Evolutionary conservation across 345 rosid species (phyloP).

Genomic region (Xanthoceras sorbifolium): DNA sequence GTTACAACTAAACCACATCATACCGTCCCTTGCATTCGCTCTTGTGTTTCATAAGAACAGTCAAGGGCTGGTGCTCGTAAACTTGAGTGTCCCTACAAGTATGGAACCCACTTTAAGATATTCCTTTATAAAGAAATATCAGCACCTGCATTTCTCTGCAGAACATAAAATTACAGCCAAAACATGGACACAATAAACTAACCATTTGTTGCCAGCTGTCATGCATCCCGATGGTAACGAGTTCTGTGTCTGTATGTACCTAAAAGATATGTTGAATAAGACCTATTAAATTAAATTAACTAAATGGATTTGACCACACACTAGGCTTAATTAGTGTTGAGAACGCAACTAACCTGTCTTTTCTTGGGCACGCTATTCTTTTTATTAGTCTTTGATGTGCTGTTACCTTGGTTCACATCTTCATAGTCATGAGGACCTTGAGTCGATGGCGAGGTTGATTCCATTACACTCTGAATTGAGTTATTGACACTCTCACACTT

Average conservation of each 20-base stretch:
- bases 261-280: conserved; percentile 25
- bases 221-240: conserved; percentile 37
- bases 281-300: conserved; percentile 7
- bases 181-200: conserved; percentile 21
- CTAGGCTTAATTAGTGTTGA: conserved; percentile 10
- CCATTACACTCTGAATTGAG: conserved; percentile 30
- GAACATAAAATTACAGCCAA: not conserved
- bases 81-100: conserved; percentile 35
- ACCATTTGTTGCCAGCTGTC: conserved; percentile 53
- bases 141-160: not conserved
- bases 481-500: conserved; percentile 47
- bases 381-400: conserved; percentile 28
- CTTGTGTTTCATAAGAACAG: conserved; percentile 38
- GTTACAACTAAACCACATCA: conserved; percentile 15
- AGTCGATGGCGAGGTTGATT: conserved; percentile 32
- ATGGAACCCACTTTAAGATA: conserved; percentile 20
- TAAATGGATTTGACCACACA: conserved; percentile 2
- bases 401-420: conserved; percentile 36
- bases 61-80: conserved; percentile 30
- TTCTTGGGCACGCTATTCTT: conserved; percentile 33
- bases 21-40: conserved; percentile 34
- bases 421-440: conserved; percentile 35
- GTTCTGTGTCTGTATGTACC: conserved; percentile 51
- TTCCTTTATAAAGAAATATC: conserved; percentile 5
- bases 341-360: conserved; percentile 45